Conservation (phyloP, 148 eudicot genomes). For the Polygonum aviculare region DNA sequence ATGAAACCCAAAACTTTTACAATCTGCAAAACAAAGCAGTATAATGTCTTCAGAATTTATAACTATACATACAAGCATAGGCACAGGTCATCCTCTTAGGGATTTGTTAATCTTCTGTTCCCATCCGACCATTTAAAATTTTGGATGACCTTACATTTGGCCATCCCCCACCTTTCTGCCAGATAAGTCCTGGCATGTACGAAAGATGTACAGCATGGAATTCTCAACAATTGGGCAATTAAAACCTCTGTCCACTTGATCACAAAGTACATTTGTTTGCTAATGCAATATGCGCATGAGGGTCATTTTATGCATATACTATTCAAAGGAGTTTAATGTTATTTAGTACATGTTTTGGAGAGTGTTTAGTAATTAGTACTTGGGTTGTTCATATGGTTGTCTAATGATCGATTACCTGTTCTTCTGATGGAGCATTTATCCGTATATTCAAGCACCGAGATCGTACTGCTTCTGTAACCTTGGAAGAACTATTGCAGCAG, state of each 20-base stretch:
- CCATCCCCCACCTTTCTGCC: neutral
- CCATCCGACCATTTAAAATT: neutral
- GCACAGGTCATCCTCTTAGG: neutral
- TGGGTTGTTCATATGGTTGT: neutral
- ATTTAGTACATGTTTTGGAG: neutral
- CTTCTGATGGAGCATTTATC: constrained; percentile 73
- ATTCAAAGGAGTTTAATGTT: neutral
- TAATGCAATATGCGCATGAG: too few species aligned
- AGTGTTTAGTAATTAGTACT: neutral
- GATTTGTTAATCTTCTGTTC: neutral
- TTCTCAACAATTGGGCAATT: too few species aligned
- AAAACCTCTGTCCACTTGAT: too few species aligned
- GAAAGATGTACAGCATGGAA: too few species aligned
- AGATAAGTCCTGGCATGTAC: too few species aligned
- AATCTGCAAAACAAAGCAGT: constrained; percentile 40
- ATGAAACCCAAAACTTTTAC: constrained; percentile 78
- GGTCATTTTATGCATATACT: neutral
- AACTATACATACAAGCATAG: neutral
- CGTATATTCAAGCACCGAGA: constrained; percentile 90
- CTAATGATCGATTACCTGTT: constrained; percentile 40
- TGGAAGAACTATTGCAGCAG: constrained; percentile 93
- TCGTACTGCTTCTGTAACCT: constrained; percentile 91
- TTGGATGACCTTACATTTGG: neutral
- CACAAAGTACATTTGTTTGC: too few species aligned
- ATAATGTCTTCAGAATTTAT: neutral